phyloP scores from a whole-genome alignment of 345 rosid genomes.

The Citrus mangshanensis region DNA sequence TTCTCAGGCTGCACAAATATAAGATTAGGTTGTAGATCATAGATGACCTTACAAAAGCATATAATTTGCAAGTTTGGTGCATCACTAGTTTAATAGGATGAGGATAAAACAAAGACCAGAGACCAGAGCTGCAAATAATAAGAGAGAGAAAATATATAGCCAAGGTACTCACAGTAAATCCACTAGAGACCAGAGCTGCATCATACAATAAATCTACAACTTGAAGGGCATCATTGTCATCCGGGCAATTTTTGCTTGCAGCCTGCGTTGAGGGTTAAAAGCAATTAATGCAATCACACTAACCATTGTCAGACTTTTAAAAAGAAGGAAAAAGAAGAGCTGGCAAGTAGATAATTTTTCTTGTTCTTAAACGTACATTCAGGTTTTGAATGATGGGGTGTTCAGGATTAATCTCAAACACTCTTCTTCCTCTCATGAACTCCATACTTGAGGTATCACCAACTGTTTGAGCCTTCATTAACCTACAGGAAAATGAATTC shows the following conservation, averaged over 20 bases:
- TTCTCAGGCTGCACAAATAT: conserved; percentile 69
- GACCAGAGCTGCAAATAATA: neutral
- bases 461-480: conserved; percentile 88
- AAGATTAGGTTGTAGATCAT: neutral
- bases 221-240: conserved; percentile 75
- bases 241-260: conserved; percentile 65
- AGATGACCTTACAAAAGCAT: neutral
- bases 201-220: conserved; percentile 89
- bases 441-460: conserved; percentile 82
- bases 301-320: neutral
- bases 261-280: conserved; percentile 40
- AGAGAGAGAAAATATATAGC: neutral
- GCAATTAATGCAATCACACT: neutral
- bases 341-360: neutral
- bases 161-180: conserved; percentile 69
- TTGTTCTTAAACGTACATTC: conserved; percentile 34
- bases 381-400: conserved; percentile 75
- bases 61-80: neutral
- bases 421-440: conserved; percentile 95
- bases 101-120: neutral
- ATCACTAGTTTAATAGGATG: neutral
- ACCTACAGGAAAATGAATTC: conserved; percentile 39
- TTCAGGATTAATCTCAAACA: conserved; percentile 93
- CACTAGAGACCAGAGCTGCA: conserved; percentile 92
- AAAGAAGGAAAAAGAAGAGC: neutral